Conservation (phyloP, 495 filamentous ascomycete species). For the Hapsidospora chrysogenum region DNA sequence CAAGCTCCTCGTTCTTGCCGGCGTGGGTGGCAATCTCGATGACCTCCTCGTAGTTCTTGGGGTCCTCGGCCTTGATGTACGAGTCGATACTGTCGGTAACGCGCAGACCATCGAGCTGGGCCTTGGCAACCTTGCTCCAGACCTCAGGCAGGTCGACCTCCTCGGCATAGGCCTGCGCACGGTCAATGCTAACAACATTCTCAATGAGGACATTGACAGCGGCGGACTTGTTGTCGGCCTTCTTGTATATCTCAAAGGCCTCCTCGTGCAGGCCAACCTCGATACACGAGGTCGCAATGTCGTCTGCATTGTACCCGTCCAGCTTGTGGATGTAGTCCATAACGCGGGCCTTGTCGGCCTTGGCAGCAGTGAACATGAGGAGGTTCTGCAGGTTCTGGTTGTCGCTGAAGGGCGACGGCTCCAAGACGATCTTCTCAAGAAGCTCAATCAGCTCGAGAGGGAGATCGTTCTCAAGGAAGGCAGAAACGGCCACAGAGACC, state of each 20-base stretch:
- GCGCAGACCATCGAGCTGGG: conserved; percentile 89
- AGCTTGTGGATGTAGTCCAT: conserved; percentile 96
- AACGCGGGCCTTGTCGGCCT: conserved; percentile 85
- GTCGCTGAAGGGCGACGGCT: conserved; percentile 94
- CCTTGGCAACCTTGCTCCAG: conserved; percentile 99
- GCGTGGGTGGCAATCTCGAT: conserved; percentile 93
- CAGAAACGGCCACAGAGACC: conserved; percentile 85
- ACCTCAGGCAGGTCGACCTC: conserved; percentile 90
- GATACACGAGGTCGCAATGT: conserved; percentile 87
- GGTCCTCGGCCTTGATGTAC: conserved; percentile 88
- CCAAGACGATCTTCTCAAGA: conserved; percentile 96
- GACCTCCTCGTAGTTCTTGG: conserved; percentile 85
- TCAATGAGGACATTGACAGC: conserved; percentile 90
- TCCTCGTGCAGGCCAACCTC: conserved; percentile 91
- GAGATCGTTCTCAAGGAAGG: conserved; percentile 79
- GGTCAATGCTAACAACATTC: conserved; percentile 95
- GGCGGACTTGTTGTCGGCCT: conserved; percentile 72
- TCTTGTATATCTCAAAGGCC: conserved; percentile 97
- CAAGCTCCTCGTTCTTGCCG: conserved; percentile 93
- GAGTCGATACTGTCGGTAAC: conserved; percentile 89
- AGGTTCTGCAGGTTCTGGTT: conserved; percentile 93
- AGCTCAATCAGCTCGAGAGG: conserved; percentile 93
- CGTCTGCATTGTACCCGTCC: conserved; percentile 73
- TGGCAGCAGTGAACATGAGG: conserved; percentile 91
- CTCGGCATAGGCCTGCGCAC: conserved; percentile 91